Conservation (phyloP, 805 yeast genomes). For the Cyberlindnera galapagoensis region DNA sequence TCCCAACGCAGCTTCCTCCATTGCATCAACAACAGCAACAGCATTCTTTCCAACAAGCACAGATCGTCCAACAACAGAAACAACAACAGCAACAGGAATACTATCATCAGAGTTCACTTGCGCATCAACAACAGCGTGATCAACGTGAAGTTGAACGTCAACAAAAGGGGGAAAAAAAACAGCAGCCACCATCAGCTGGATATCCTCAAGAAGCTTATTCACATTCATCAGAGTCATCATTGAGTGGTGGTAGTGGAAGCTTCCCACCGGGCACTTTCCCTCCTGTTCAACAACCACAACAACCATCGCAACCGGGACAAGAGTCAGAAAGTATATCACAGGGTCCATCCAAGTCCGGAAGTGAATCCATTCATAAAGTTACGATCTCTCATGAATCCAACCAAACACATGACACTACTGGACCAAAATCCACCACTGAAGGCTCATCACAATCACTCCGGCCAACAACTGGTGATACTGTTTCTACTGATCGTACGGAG, state of each 20-base stretch:
- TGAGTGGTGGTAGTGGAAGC: too few species aligned
- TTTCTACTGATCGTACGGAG: conserved; percentile 18
- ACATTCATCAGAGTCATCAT: not conserved
- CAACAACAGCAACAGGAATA: conserved; percentile 2
- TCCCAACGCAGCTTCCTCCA: conserved; percentile 16
- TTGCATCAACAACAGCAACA: conserved; percentile 11
- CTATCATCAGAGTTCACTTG: conserved; percentile 1
- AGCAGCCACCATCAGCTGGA: not conserved
- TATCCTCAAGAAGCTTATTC: not conserved
- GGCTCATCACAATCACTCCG: conserved; percentile 7
- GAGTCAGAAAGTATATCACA: conserved; percentile 4
- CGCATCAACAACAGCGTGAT: not conserved
- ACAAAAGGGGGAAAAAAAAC: not conserved
- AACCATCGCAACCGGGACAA: conserved; percentile 5
- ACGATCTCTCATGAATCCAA: too few species aligned
- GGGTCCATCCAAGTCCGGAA: not conserved
- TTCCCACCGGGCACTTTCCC: too few species aligned
- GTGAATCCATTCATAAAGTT: not conserved
- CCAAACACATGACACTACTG: too few species aligned
- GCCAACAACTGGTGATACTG: conserved; percentile 12
- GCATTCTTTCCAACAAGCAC: conserved; percentile 11
- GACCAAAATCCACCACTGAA: not conserved
- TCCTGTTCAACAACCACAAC: conserved; percentile 5
- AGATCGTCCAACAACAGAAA: too few species aligned
- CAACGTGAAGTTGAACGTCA: conserved; percentile 1